Conservation (phyloP, 2,329 filamentous ascomycete genomes). For the Coniochaeta ligniaria region DNA sequence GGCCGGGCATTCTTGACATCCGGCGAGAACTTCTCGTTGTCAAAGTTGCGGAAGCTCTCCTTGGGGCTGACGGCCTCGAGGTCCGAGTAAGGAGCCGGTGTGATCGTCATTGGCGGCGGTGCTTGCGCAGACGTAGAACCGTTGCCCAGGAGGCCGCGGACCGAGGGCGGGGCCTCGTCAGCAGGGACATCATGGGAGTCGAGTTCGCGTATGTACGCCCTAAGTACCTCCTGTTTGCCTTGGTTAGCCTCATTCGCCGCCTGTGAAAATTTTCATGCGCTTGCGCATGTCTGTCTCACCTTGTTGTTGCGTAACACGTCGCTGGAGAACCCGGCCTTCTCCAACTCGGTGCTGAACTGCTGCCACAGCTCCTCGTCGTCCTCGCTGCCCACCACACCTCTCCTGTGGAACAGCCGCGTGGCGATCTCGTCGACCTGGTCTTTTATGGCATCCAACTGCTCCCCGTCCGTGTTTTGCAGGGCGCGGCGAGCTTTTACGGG, state of each 20-base stretch:
- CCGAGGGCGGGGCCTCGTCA: constrained; percentile 37
- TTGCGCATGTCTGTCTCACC: constrained; percentile 28
- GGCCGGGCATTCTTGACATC: constrained; percentile 28
- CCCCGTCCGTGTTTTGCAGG: constrained; percentile 24
- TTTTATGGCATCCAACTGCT: constrained; percentile 46
- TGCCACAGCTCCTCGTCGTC: constrained; percentile 49
- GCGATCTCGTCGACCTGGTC: constrained; percentile 55
- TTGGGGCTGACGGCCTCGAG: constrained; percentile 20
- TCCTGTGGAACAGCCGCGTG: constrained; percentile 37
- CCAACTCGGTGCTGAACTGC: constrained; percentile 50
- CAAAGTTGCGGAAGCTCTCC: constrained; percentile 25
- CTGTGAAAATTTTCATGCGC: background rate
- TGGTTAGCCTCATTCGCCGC: constrained; percentile 7
- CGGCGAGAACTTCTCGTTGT: constrained; percentile 34
- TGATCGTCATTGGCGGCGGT: constrained; percentile 9
- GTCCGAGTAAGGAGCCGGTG: constrained; percentile 12
- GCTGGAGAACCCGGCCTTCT: constrained; percentile 49
- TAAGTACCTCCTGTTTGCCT: constrained; percentile 42
- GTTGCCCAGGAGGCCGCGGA: constrained; percentile 46
- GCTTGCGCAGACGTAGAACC: constrained; percentile 13
- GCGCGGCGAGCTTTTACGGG: constrained; percentile 29
- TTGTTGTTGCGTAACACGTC: constrained; percentile 50
- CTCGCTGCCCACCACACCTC: constrained; percentile 28
- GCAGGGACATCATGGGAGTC: constrained; percentile 39
- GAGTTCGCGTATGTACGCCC: constrained; percentile 54